phyloP scores from a whole-genome alignment of 75 land plant genomes.

The Sequoiadendron giganteum region DNA sequence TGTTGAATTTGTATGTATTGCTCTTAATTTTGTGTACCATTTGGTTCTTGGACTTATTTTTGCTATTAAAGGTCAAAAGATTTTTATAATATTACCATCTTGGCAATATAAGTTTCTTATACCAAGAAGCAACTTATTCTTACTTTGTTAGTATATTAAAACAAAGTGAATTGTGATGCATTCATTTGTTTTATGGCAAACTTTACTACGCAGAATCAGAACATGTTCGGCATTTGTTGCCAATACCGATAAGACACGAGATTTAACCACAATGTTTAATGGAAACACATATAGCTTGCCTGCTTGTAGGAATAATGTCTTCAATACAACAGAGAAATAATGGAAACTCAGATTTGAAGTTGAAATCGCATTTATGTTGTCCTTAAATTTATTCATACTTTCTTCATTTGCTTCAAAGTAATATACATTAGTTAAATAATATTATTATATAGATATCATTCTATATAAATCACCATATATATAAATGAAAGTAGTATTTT shows the following conservation, averaged over 20 bases:
- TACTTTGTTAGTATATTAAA: background rate
- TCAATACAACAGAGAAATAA: slow-evolving; percentile 84
- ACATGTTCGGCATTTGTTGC: slow-evolving; percentile 95
- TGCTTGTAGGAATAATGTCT: slow-evolving; percentile 82
- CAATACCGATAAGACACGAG: slow-evolving; percentile 48
- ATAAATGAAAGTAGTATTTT: background rate
- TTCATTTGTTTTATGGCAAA: slow-evolving; percentile 48
- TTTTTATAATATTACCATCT: too few relatives aligned
- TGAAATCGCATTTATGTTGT: background rate
- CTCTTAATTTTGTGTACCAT: too few relatives aligned
- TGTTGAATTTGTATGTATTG: too few relatives aligned
- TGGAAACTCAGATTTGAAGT: slow-evolving; percentile 14
- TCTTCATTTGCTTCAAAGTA: too few relatives aligned
- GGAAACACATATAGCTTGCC: slow-evolving; percentile 70
- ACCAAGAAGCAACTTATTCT: background rate
- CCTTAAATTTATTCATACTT: background rate
- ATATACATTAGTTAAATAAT: too few relatives aligned
- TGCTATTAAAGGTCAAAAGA: too few relatives aligned
- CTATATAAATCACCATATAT: background rate
- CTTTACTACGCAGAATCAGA: slow-evolving; percentile 50
- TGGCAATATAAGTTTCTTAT: too few relatives aligned
- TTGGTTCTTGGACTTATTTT: too few relatives aligned
- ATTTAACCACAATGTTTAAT: slow-evolving; percentile 70
- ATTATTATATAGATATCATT: background rate
- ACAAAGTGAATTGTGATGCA: background rate